phyloP scores from a whole-genome alignment of 495 filamentous ascomycete genomes.

The Lasiosphaeria hispida region DNA sequence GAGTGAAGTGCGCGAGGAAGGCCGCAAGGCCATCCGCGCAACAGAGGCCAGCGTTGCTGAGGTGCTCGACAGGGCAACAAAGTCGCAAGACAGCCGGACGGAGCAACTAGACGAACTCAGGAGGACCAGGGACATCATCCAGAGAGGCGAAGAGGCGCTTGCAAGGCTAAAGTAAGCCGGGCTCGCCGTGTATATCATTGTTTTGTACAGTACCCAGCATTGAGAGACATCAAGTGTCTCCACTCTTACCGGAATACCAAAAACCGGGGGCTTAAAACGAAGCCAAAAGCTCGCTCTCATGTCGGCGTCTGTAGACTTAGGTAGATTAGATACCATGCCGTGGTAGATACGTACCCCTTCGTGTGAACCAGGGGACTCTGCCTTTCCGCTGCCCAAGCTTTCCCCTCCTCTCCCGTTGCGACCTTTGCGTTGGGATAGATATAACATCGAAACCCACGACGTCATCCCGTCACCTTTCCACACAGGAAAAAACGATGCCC shows the following conservation, averaged over 20 bases:
- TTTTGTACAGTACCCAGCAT: constrained; percentile 6
- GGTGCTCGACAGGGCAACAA: constrained; percentile 50
- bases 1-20: constrained; percentile 74
- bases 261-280: too few species aligned
- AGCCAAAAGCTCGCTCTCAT: neutral
- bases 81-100: constrained; percentile 5
- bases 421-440: too few species aligned
- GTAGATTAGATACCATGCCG: constrained; percentile 6
- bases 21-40: constrained; percentile 65
- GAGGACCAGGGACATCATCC: constrained; percentile 54
- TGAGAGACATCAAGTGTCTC: neutral
- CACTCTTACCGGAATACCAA: neutral
- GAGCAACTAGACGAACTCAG: constrained; percentile 47
- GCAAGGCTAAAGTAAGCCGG: constrained; percentile 13
- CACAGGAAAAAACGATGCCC: neutral
- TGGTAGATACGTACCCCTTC: constrained; percentile 9
- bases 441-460: too few species aligned
- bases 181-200: constrained; percentile 1
- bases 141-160: constrained; percentile 43
- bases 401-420: neutral
- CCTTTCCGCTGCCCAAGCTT: neutral
- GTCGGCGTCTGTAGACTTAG: constrained; percentile 9
- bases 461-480: neutral
- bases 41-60: constrained; percentile 63
- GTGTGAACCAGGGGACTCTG: constrained; percentile 2